These are phyloP conservation scores for Alloascoidea africana DNA, from an alignment of 805 yeast species.

Conservation along the genomic window DNA sequence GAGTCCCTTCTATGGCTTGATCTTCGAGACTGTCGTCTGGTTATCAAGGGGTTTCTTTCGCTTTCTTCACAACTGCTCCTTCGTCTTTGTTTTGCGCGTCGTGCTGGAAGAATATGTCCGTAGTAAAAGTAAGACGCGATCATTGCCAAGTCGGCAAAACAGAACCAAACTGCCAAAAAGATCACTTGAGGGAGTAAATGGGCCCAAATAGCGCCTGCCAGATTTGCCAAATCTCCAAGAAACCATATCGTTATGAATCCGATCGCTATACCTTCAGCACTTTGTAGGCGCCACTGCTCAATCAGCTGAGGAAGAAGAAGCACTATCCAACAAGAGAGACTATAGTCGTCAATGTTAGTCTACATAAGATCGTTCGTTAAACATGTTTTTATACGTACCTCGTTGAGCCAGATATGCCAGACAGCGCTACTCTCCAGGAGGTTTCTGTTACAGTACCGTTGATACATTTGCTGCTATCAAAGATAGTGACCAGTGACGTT, in stretches of 20 bases:
- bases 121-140: conserved; percentile 34
- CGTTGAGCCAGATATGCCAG: conserved; percentile 45
- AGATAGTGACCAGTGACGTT: too few species aligned
- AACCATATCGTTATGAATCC: conserved; percentile 41
- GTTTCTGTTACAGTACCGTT: too few species aligned
- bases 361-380: neutral
- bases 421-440: conserved; percentile 24
- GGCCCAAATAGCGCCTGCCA: conserved; percentile 43
- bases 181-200: conserved; percentile 39
- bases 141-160: conserved; percentile 37
- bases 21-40: conserved; percentile 18
- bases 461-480: too few species aligned
- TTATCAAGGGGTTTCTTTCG: conserved; percentile 3
- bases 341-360: neutral
- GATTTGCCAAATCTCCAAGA: conserved; percentile 37
- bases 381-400: conserved; percentile 6
- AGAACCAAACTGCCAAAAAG: conserved; percentile 43
- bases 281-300: conserved; percentile 48
- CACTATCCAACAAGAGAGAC: conserved; percentile 48
- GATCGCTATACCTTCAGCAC: conserved; percentile 48
- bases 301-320: conserved; percentile 42
- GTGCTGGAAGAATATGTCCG: conserved; percentile 26
- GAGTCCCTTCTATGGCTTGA: conserved; percentile 23
- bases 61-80: conserved; percentile 11
- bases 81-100: too few species aligned